A percentile compares a stretch with the other conserved stretches of the same genome.
Evolutionary conservation across 225 moss, liverwort and hornwort species (phyloP).

Genomic region (Antitrichia curtipendula): DNA sequence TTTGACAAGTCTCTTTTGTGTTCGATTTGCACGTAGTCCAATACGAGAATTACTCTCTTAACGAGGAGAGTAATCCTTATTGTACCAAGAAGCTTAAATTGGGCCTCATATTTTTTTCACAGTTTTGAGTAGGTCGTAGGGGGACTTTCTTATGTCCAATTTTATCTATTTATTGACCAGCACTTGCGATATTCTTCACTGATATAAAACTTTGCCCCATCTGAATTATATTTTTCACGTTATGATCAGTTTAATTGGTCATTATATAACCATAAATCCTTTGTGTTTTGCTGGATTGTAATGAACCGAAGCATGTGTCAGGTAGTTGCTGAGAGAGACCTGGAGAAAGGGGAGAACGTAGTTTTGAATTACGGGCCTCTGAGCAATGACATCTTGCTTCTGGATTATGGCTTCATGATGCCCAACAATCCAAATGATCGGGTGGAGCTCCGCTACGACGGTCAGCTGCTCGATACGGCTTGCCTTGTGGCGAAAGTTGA

Average conservation of each 20-base stretch:
- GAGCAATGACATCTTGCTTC: conserved; percentile 54
- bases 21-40: neutral
- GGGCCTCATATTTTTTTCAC: no score
- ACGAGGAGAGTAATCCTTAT: neutral
- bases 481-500: conserved; percentile 29
- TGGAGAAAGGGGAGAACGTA: conserved; percentile 33
- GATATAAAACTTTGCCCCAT: neutral
- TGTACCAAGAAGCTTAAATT: neutral
- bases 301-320: neutral
- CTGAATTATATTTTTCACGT: neutral
- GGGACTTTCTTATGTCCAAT: neutral
- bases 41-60: neutral
- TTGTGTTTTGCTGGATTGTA: neutral
- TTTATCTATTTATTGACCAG: neutral
- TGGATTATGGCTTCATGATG: conserved; percentile 59
- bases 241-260: neutral
- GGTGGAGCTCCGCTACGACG: conserved; percentile 40
- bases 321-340: conserved; percentile 43
- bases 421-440: conserved; percentile 48
- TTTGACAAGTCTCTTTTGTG: neutral
- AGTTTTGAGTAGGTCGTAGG: neutral
- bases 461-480: conserved; percentile 39
- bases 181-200: neutral
- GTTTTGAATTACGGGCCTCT: conserved; percentile 51
- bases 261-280: neutral